Evolutionary conservation across 129 eudicot species (phyloP).

Genomic region (Deinandra increscens): DNA sequence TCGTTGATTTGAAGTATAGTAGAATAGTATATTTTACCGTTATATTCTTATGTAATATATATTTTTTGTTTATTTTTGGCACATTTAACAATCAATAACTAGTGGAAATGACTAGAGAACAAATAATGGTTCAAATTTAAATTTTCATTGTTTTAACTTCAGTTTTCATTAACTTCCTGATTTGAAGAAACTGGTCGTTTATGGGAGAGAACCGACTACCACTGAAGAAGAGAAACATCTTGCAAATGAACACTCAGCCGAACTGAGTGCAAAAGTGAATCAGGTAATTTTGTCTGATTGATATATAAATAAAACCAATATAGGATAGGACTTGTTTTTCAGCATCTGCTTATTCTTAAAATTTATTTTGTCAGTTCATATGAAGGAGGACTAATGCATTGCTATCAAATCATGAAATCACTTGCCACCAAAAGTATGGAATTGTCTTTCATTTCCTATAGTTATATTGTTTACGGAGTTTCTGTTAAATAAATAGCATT

Average conservation of each 20-base stretch:
- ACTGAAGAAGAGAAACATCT: slow-evolving; percentile 75
- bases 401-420: slow-evolving; percentile 90
- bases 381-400: slow-evolving; percentile 92
- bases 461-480: neutral
- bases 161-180: slow-evolving; percentile 3
- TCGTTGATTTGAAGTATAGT: slow-evolving; percentile 10
- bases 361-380: slow-evolving; percentile 62
- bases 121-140: slow-evolving; percentile 1
- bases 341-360: slow-evolving; percentile 7
- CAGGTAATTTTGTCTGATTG: slow-evolving; percentile 54
- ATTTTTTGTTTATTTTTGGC: slow-evolving; percentile 3
- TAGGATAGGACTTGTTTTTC: slow-evolving; percentile 3
- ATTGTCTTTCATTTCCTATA: neutral
- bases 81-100: slow-evolving; percentile 14
- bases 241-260: slow-evolving; percentile 79
- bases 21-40: neutral
- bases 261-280: slow-evolving; percentile 90
- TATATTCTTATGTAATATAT: neutral
- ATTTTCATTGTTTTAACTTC: slow-evolving; percentile 13
- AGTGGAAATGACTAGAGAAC: neutral
- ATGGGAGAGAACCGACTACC: slow-evolving; percentile 94
- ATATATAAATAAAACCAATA: neutral
- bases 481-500: neutral
- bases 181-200: slow-evolving; percentile 72
- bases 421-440: slow-evolving; percentile 91